phyloP scores from a whole-genome alignment of 768 basidiomycete genomes.

The Rhodotorula babjevae region DNA sequence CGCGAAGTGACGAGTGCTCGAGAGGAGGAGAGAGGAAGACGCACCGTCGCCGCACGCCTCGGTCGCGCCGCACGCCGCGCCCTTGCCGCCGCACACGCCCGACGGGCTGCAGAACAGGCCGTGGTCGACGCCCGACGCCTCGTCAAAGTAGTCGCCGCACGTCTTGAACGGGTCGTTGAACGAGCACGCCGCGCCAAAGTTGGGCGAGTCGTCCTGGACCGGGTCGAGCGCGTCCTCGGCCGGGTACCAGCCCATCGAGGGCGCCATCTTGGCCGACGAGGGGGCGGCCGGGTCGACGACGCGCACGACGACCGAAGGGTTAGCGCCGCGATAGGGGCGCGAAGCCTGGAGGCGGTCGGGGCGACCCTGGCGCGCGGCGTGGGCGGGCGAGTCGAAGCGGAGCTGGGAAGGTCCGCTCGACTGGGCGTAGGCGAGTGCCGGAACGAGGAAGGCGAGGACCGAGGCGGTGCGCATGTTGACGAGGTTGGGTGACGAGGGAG shows the following conservation, averaged over 20 bases:
- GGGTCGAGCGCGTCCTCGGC: not conserved
- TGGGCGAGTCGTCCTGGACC: constrained; percentile 12
- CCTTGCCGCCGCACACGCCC: constrained; percentile 10
- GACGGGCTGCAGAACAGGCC: constrained; percentile 23
- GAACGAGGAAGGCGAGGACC: constrained; percentile 6
- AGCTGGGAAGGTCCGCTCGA: not conserved
- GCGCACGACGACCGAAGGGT: constrained; percentile 23
- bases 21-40: not conserved
- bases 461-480: constrained; percentile 2
- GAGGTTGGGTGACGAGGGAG: not conserved
- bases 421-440: not conserved
- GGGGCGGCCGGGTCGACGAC: constrained; percentile 29
- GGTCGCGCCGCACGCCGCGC: constrained; percentile 13
- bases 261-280: constrained; percentile 4
- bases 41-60: constrained; percentile 6
- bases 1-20: no score
- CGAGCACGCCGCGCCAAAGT: constrained; percentile 17
- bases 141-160: constrained; percentile 33
- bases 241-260: not conserved
- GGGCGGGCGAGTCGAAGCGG: not conserved
- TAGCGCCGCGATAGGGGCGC: not conserved
- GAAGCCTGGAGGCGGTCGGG: not conserved
- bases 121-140: constrained; percentile 16
- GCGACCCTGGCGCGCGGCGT: not conserved
- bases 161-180: constrained; percentile 12